phyloP scores from a whole-genome alignment of 2,329 filamentous ascomycete genomes.

The Penicillium occitanis region DNA sequence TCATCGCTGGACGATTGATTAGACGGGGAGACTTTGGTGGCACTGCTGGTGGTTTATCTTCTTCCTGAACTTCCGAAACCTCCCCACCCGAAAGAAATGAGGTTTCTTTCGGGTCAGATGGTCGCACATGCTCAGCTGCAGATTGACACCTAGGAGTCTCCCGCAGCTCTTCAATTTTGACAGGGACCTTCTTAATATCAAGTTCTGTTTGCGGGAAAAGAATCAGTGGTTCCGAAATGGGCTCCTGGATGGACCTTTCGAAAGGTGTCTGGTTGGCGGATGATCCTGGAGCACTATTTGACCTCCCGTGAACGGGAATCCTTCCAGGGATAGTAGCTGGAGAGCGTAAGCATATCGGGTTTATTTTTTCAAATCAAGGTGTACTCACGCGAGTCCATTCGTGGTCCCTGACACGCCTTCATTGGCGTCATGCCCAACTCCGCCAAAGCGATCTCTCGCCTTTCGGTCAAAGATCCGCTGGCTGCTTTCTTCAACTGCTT shows the following conservation, averaged over 20 bases:
- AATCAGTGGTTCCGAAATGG: constrained; percentile 22
- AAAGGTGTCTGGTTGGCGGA: constrained; percentile 20
- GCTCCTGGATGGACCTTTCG: constrained; percentile 16
- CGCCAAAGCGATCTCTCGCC: constrained; percentile 26
- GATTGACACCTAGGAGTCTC: background rate
- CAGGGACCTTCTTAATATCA: background rate
- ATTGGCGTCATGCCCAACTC: constrained; percentile 24
- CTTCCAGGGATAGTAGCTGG: constrained; percentile 33
- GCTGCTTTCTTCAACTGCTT: constrained; percentile 22
- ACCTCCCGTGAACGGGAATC: constrained; percentile 29
- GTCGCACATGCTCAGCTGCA: background rate
- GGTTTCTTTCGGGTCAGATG: background rate
- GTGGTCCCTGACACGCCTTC: constrained; percentile 24
- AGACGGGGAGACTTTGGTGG: constrained; percentile 32
- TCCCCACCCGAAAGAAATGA: background rate
- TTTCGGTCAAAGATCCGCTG: constrained; percentile 21
- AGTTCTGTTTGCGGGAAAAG: constrained; percentile 13
- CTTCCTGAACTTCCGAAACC: background rate
- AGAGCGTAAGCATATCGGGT: background rate
- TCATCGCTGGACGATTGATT: constrained; percentile 13
- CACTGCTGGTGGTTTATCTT: constrained; percentile 27
- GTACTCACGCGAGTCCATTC: constrained; percentile 32
- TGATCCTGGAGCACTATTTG: constrained; percentile 28
- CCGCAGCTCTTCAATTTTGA: background rate
- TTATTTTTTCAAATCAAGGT: background rate